Percentiles rank a stretch among this genome's conserved stretches.
Conservation (phyloP, 2,329 filamentous ascomycete genomes). For the Colletotrichum truncatum region DNA sequence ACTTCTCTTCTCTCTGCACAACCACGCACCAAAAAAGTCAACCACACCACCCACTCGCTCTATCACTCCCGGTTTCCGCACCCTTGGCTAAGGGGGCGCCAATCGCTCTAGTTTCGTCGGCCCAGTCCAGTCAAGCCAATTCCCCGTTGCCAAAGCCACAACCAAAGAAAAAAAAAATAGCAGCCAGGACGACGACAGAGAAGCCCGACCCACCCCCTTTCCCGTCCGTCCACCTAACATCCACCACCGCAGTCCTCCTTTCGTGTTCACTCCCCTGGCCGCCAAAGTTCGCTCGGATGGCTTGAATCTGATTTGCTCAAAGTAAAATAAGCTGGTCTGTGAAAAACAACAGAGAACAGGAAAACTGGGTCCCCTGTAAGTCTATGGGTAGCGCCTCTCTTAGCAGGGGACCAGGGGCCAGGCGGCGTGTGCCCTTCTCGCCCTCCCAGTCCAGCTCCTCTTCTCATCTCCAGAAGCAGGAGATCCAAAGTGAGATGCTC, state of each 20-base stretch:
- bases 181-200: neutral
- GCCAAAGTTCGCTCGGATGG: slow-evolving; percentile 21
- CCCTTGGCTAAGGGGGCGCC: slow-evolving; percentile 19
- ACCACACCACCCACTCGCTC: neutral
- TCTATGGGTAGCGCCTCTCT: slow-evolving; percentile 14
- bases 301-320: slow-evolving; percentile 30
- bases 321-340: slow-evolving; percentile 33
- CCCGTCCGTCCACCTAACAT: slow-evolving; percentile 9
- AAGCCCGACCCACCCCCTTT: slow-evolving; percentile 22
- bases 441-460: slow-evolving; percentile 26
- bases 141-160: slow-evolving; percentile 19
- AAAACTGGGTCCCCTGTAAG: slow-evolving; percentile 16
- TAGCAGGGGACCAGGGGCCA: slow-evolving; percentile 14
- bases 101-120: slow-evolving; percentile 7
- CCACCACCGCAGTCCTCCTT: slow-evolving; percentile 3
- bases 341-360: slow-evolving; percentile 23
- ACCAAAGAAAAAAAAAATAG: neutral
- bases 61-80: slow-evolving; percentile 18
- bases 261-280: slow-evolving; percentile 18
- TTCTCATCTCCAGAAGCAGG: slow-evolving; percentile 28
- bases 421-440: slow-evolving; percentile 25
- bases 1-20: slow-evolving; percentile 9
- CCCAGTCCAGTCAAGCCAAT: slow-evolving; percentile 13
- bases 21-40: too few relatives aligned
- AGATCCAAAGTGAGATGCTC: slow-evolving; percentile 25